Evolutionary conservation across 768 basidiomycete species (phyloP), one percentile per base, ranked within the genome.

Genomic region (Boletus sp.): DNA sequence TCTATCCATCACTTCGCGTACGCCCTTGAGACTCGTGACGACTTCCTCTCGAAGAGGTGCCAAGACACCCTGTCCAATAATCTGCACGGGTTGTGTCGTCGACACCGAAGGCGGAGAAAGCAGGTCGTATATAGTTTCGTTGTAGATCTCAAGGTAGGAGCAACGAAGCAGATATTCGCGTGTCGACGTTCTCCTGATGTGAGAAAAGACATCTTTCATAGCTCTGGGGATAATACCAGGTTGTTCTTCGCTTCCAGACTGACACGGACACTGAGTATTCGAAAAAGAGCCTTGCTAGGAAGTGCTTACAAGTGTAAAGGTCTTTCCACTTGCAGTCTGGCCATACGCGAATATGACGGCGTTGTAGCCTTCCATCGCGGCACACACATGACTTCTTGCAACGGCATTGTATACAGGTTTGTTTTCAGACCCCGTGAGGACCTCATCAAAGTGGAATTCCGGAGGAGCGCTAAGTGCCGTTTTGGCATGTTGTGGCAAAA

Each of bases 341-440:
- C 90, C 90, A 52, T 92, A 90, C 0, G 97, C 96, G 64, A 99
- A 99, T 41, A 98, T 83, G 60, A 98, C 92, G 8, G 94, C 84
- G 71, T 98, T 98, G 79, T 85, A 98, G 17, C 97, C 97, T 50
- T 93, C 92, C 94, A 98, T 97, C 10, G 95, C 93, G 4, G 94
- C 92, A 55, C 83, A 84, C 1, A 92, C 90, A 65, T 93, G 92
- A 4, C 84, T 86, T 12, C 83, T 81, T 2, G 88, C 92, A 15
- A 89, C 85, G 5, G 86, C 82, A 41, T 80, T 83, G 68, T 93
- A 94, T 7, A 93, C 77, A 0, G 86, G 83, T 64, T 90, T 90
- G 73, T 91, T 93, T 35, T 86, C 83, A 1, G 87, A 85, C 0
- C 88, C 88, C 5, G 86, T 90, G 50, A 92, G 82, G 56, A 93